Base-by-base conservation (phyloP, 345 rosid genomes). In the Passiflora organensis region DNA sequence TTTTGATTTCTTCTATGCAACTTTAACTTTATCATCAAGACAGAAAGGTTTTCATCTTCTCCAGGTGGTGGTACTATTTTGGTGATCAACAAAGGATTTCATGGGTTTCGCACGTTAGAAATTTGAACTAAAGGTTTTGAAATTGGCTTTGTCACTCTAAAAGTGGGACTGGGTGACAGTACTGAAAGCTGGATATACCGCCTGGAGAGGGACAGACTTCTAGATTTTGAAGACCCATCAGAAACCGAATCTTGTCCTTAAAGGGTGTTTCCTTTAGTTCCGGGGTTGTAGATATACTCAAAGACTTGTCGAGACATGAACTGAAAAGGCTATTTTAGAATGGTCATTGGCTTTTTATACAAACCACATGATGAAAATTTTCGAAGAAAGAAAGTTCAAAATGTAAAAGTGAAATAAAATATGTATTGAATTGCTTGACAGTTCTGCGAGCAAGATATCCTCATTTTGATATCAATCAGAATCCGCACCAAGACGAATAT, bases 1-100 rank as follows among this genome's bases (percentile, higher is more conserved):
- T 74, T 74, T 74, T 66, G 76, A 63, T 56, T 54, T 54, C 43
- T 59, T 58, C 75, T 50, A 74, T 66, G 77, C 70, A 71, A 55
- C 75, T 68, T 74, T 68, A 22, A 22, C 77, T 68, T 73, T 74
- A 28, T 47, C n/a, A n/a, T n/a, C 23, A 25, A 20, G 58, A 13
- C 16, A 44, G 38, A 16, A 55, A 55, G 47, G 8, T 18, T 39
- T 62, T 55, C 55, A 67, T 68, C 65, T 51, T 51, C n/a, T n/a
- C n/a, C n/a, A n/a, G n/a, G n/a, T n/a, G n/a, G n/a, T n/a, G n/a
- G n/a, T n/a, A n/a, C n/a, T n/a, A n/a, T n/a, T 12, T 28, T 48
- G 21, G 50, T 51, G 57, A 8, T 28, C 42, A 20, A 41, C 34
- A 41, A 56, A 63, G 63, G 56, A 51, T 50, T 65, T n/a, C n/a